Percentiles rank a stretch among this genome's conserved stretches.
Evolutionary conservation across 2,329 filamentous ascomycete species (phyloP).

Genomic region (Alternaria triticimaculans): DNA sequence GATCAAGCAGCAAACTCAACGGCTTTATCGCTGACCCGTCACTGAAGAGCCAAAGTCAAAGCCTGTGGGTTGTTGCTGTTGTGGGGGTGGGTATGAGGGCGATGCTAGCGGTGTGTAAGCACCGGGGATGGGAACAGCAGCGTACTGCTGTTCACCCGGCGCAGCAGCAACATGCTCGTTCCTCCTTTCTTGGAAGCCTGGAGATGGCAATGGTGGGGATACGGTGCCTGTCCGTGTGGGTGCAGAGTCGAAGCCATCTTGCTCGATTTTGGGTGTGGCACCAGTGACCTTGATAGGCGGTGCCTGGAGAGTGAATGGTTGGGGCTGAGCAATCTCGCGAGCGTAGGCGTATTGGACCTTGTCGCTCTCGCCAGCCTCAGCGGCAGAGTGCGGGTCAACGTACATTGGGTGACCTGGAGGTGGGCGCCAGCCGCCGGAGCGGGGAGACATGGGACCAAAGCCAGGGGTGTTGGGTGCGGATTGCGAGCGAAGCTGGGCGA

Average conservation of each 20-base stretch:
- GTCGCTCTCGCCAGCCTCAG: slow-evolving; percentile 59
- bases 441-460: slow-evolving; percentile 71
- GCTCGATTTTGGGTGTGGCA: slow-evolving; percentile 73
- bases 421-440: slow-evolving; percentile 59
- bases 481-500: slow-evolving; percentile 71
- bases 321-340: slow-evolving; percentile 56
- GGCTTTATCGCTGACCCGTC: slow-evolving; percentile 26
- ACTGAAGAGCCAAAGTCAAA: slow-evolving; percentile 50
- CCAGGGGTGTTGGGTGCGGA: slow-evolving; percentile 95
- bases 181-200: slow-evolving; percentile 53
- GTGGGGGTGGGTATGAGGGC: slow-evolving; percentile 50
- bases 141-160: slow-evolving; percentile 84
- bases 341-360: slow-evolving; percentile 48
- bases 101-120: slow-evolving; percentile 68
- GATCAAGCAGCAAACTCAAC: not conserved
- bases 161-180: slow-evolving; percentile 73
- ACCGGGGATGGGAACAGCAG: slow-evolving; percentile 84
- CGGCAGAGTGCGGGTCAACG: slow-evolving; percentile 55
- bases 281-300: slow-evolving; percentile 80
- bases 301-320: slow-evolving; percentile 84
- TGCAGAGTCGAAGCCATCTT: slow-evolving; percentile 64
- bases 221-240: slow-evolving; percentile 45
- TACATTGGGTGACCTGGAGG: slow-evolving; percentile 53
- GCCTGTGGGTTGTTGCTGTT: slow-evolving; percentile 31
- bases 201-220: slow-evolving; percentile 43